A percentile compares a stretch with the other conserved stretches of the same genome.
These are phyloP conservation scores for Starmera pachycereana DNA, from an alignment of 805 yeast genomes.

Conservation along the genomic window DNA sequence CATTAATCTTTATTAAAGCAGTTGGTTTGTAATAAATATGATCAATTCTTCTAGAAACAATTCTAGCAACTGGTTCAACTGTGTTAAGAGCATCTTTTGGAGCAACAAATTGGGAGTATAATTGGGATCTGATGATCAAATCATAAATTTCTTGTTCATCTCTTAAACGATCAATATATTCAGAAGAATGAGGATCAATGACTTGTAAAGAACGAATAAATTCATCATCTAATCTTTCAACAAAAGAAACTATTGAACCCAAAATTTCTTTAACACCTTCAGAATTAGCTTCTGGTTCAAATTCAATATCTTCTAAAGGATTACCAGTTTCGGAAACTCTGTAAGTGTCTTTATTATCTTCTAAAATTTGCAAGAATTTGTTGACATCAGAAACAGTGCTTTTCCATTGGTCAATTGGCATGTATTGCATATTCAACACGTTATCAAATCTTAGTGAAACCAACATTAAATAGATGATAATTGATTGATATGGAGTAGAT, in stretches of 20 bases:
- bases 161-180: slow-evolving; percentile 80
- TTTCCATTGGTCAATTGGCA: slow-evolving; percentile 79
- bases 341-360: slow-evolving; percentile 43
- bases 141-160: slow-evolving; percentile 75
- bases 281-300: slow-evolving; percentile 53
- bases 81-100: slow-evolving; percentile 25
- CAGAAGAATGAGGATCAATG: slow-evolving; percentile 92
- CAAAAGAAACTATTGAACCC: slow-evolving; percentile 78
- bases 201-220: slow-evolving; percentile 77
- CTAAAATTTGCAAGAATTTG: slow-evolving; percentile 57
- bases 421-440: slow-evolving; percentile 51
- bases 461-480: slow-evolving; percentile 68
- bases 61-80: slow-evolving; percentile 52
- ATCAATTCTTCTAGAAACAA: slow-evolving; percentile 76
- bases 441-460: slow-evolving; percentile 86
- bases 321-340: slow-evolving; percentile 70
- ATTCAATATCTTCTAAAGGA: slow-evolving; percentile 58
- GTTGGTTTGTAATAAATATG: slow-evolving; percentile 89
- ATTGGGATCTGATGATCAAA: slow-evolving; percentile 74
- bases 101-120: slow-evolving; percentile 64
- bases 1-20: slow-evolving; percentile 58
- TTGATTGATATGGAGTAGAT: slow-evolving; percentile 60
- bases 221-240: slow-evolving; percentile 94
- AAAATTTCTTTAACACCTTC: slow-evolving; percentile 64
- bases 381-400: slow-evolving; percentile 52